These are phyloP conservation scores for Podila epigama DNA, from an alignment of 192 early-diverging fungal species.

Conservation along the genomic window DNA sequence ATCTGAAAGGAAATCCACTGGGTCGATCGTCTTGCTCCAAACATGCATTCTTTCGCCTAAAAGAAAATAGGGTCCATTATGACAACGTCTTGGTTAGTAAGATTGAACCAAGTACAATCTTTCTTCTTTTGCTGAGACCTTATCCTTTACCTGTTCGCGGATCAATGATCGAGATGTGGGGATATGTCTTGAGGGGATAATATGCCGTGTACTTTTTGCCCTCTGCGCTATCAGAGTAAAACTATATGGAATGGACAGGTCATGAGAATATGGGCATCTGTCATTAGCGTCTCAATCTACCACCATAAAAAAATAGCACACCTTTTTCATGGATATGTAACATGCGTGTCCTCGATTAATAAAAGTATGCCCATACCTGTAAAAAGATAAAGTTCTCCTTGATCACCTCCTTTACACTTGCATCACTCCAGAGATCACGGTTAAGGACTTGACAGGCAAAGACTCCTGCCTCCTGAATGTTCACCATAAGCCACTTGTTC, in stretches of 20 bases:
- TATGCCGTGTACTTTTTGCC: constrained; percentile 75
- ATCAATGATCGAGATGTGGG: constrained; percentile 90
- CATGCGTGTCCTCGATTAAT: background rate
- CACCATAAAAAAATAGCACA: too few species aligned
- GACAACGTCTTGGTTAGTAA: background rate
- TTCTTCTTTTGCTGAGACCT: background rate
- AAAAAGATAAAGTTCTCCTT: constrained; percentile 85
- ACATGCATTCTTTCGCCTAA: constrained; percentile 80
- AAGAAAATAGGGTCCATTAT: background rate
- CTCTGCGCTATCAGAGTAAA: constrained; percentile 66
- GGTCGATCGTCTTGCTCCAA: constrained; percentile 65
- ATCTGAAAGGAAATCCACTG: constrained; percentile 77
- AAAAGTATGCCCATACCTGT: constrained; percentile 59
- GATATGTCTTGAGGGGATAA: constrained; percentile 76
- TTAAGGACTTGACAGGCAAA: constrained; percentile 91
- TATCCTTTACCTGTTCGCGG: constrained; percentile 76
- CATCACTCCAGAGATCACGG: constrained; percentile 92
- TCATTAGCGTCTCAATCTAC: too few species aligned
- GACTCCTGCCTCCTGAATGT: constrained; percentile 83
- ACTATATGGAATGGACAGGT: too few species aligned
- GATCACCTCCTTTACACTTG: constrained; percentile 78
- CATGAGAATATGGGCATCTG: too few species aligned
- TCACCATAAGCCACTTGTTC: constrained; percentile 86
- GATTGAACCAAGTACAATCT: background rate
- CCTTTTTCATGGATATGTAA: background rate